Conservation (phyloP, 345 rosid species). For the Cardamine occulta region DNA sequence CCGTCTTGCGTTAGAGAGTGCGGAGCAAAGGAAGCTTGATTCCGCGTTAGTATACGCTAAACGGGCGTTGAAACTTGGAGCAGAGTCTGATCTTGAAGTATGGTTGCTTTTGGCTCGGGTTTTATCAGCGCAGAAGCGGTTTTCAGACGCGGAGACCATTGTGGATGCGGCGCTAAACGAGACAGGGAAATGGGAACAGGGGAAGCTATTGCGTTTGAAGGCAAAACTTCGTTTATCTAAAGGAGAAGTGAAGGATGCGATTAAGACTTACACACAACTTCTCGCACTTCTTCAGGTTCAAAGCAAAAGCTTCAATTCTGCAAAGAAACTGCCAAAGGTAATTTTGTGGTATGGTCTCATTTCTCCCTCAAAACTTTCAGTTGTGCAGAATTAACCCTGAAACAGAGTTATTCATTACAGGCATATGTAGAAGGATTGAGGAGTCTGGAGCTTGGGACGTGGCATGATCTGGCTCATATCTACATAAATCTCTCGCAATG, state of each 20-base stretch:
- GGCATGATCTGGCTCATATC: slow-evolving; percentile 78
- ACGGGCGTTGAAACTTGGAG: slow-evolving; percentile 56
- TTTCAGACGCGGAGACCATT: slow-evolving; percentile 61
- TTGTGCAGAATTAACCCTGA: neutral
- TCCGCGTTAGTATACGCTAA: slow-evolving; percentile 57
- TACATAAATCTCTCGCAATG: slow-evolving; percentile 66
- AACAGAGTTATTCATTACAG: slow-evolving; percentile 42
- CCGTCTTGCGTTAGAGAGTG: slow-evolving; percentile 67
- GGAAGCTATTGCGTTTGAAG: slow-evolving; percentile 74
- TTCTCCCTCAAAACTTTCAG: neutral
- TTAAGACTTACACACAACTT: slow-evolving; percentile 68
- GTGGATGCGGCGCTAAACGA: slow-evolving; percentile 69
- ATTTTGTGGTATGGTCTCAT: neutral
- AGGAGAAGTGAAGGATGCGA: slow-evolving; percentile 57
- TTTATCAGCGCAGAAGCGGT: slow-evolving; percentile 72
- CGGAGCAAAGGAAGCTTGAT: slow-evolving; percentile 80
- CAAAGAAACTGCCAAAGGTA: slow-evolving; percentile 59
- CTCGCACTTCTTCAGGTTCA: slow-evolving; percentile 80
- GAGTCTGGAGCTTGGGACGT: slow-evolving; percentile 66
- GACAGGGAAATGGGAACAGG: slow-evolving; percentile 81
- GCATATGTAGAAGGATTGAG: slow-evolving; percentile 43
- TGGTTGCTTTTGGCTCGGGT: slow-evolving; percentile 79
- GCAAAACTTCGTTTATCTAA: slow-evolving; percentile 78
- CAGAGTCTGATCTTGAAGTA: slow-evolving; percentile 59
- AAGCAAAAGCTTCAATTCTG: slow-evolving; percentile 55